Evolutionary conservation across 495 filamentous ascomycete species (phyloP).

Genomic region (Daldinia concentrica): DNA sequence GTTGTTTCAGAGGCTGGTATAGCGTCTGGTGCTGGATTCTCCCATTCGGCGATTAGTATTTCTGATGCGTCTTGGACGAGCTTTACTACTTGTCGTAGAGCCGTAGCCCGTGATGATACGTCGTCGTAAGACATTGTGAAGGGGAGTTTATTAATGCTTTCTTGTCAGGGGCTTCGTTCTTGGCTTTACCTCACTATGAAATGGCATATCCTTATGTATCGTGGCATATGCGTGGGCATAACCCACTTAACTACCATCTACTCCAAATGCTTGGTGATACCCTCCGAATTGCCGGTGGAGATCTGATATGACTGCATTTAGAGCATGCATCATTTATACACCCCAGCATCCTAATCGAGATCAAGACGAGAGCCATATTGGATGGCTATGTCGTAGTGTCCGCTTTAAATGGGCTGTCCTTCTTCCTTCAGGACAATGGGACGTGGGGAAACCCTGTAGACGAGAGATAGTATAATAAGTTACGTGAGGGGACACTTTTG

Average conservation of each 20-base stretch:
- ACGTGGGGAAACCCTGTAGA: constrained; percentile 37
- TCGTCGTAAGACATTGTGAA: constrained; percentile 30
- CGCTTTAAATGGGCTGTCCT: constrained; percentile 30
- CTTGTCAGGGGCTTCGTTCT: background rate
- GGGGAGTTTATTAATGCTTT: background rate
- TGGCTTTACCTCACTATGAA: background rate
- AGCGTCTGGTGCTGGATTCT: constrained; percentile 31
- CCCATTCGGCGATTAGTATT: constrained; percentile 37
- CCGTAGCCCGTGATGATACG: constrained; percentile 32
- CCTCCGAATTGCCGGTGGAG: constrained; percentile 31
- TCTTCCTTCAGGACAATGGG: background rate
- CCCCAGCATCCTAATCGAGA: constrained; percentile 8
- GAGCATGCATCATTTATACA: constrained; percentile 12
- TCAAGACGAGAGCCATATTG: constrained; percentile 4
- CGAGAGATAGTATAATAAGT: constrained; percentile 9
- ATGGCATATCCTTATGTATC: background rate
- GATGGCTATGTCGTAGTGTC: constrained; percentile 9
- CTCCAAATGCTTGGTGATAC: background rate
- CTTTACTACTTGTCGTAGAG: constrained; percentile 38
- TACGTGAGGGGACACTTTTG: constrained; percentile 18
- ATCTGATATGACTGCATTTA: constrained; percentile 11
- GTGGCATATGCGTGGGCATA: constrained; percentile 1
- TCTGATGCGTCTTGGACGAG: constrained; percentile 37
- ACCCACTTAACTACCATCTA: background rate
- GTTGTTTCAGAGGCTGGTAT: constrained; percentile 30